Evolutionary conservation across 495 filamentous ascomycete genomes (phyloP).

Genomic region (Neurospora terricola): DNA sequence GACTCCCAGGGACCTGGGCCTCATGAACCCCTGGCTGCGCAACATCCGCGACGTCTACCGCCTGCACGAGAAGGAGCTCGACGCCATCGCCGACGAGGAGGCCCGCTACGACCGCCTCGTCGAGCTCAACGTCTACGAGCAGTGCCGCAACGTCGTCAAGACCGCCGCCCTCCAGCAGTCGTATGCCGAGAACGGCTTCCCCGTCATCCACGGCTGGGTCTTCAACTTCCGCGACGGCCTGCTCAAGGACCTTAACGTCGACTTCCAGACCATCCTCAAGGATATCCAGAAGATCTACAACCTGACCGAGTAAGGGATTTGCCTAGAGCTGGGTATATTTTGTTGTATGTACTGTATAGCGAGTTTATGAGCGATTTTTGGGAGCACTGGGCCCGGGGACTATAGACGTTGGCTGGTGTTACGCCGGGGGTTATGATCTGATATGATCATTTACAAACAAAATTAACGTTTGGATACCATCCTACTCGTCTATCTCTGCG

Average conservation of each 20-base stretch:
- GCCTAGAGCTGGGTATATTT: not conserved
- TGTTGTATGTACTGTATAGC: not conserved
- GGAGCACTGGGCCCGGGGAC: not conserved
- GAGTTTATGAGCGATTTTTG: not conserved
- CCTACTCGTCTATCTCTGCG: not conserved
- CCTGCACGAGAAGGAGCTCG: constrained; percentile 46
- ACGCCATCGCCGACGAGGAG: constrained; percentile 34
- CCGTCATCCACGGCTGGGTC: constrained; percentile 48
- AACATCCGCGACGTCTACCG: constrained; percentile 53
- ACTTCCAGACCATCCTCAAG: constrained; percentile 33
- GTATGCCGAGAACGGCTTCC: constrained; percentile 40
- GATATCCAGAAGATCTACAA: constrained; percentile 49
- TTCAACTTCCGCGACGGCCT: constrained; percentile 44
- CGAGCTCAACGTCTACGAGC: constrained; percentile 50
- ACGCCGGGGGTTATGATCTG: not conserved
- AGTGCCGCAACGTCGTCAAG: constrained; percentile 50
- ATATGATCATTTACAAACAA: not conserved
- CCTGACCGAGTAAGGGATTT: constrained; percentile 20
- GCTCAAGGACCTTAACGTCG: constrained; percentile 43
- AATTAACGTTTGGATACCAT: not conserved
- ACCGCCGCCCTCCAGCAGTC: constrained; percentile 45
- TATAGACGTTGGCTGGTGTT: not conserved
- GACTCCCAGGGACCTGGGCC: constrained; percentile 44
- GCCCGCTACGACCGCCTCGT: constrained; percentile 45
- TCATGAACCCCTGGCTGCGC: constrained; percentile 52